These are phyloP conservation scores for Pontederia paniculata DNA, from an alignment of 176 grass and related monocot genomes.

Conservation along the genomic window DNA sequence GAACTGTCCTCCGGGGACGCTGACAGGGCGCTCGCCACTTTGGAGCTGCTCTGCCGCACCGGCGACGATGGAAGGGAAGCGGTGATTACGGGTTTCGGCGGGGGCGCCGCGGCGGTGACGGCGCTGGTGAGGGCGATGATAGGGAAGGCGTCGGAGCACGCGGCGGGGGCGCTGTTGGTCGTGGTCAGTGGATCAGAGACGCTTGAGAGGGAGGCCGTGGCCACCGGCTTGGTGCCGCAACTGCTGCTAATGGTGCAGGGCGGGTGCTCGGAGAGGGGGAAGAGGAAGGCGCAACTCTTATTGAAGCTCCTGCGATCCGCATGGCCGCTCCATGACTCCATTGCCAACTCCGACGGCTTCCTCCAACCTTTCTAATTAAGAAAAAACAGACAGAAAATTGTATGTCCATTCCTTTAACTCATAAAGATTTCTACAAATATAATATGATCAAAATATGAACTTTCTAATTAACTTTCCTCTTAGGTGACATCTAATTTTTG, in stretches of 20 bases:
- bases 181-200: conserved; percentile 50
- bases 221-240: conserved; percentile 53
- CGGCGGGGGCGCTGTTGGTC: conserved; percentile 61
- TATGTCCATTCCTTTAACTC: too few relatives aligned
- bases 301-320: conserved; percentile 70
- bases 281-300: conserved; percentile 84
- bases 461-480: too few relatives aligned
- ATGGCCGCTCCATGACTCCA: conserved; percentile 45
- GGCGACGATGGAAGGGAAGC: conserved; percentile 55
- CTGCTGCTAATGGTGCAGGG: conserved; percentile 88
- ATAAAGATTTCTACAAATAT: too few relatives aligned
- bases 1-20: conserved; percentile 18
- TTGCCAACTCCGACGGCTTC: conserved; percentile 77
- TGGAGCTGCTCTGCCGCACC: conserved; percentile 70
- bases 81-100: conserved; percentile 41
- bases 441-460: too few relatives aligned
- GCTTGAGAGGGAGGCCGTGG: conserved; percentile 72
- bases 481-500: too few relatives aligned
- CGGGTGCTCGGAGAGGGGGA: conserved; percentile 78
- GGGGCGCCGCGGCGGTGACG: conserved; percentile 17
- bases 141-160: conserved; percentile 82
- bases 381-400: too few relatives aligned
- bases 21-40: conserved; percentile 50
- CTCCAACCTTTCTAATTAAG: conserved; percentile 39
- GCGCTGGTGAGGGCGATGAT: conserved; percentile 41